phyloP scores from a whole-genome alignment of 768 basidiomycete species.

The Trametes meyenii region DNA sequence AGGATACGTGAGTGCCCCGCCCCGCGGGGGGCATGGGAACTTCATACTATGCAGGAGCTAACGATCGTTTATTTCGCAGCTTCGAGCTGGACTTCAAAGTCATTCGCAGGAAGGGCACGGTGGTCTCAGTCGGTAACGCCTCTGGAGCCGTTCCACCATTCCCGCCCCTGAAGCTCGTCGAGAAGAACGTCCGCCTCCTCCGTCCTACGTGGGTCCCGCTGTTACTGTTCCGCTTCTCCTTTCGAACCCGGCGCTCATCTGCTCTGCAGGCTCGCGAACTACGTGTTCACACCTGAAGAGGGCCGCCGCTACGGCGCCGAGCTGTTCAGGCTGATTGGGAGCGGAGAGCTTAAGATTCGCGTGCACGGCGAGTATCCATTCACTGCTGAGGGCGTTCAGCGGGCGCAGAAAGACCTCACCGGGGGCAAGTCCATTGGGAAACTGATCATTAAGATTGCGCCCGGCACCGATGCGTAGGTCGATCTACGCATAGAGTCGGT shows the following conservation, averaged over 20 bases:
- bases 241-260: conserved; percentile 11
- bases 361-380: conserved; percentile 83
- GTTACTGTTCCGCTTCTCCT: not conserved
- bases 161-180: conserved; percentile 66
- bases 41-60: not conserved
- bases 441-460: conserved; percentile 70
- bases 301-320: conserved; percentile 62
- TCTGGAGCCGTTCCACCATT: conserved; percentile 84
- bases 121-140: conserved; percentile 91
- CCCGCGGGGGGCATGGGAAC: too few relatives aligned
- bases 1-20: conserved; percentile 83
- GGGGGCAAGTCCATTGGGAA: conserved; percentile 83
- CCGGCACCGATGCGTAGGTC: conserved; percentile 4
- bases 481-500: not conserved
- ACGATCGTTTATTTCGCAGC: conserved; percentile 36
- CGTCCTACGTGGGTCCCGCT: conserved; percentile 62
- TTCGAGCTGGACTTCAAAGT: conserved; percentile 82
- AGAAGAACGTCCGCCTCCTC: conserved; percentile 81
- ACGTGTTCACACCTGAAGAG: conserved; percentile 76
- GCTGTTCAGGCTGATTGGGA: conserved; percentile 62
- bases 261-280: conserved; percentile 63
- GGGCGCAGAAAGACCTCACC: conserved; percentile 78
- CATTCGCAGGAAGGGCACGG: conserved; percentile 83
- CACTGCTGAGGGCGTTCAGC: conserved; percentile 73
- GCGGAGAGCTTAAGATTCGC: conserved; percentile 64